Base-by-base conservation (phyloP, 768 basidiomycete genomes). In the Sarcodon sp. region DNA sequence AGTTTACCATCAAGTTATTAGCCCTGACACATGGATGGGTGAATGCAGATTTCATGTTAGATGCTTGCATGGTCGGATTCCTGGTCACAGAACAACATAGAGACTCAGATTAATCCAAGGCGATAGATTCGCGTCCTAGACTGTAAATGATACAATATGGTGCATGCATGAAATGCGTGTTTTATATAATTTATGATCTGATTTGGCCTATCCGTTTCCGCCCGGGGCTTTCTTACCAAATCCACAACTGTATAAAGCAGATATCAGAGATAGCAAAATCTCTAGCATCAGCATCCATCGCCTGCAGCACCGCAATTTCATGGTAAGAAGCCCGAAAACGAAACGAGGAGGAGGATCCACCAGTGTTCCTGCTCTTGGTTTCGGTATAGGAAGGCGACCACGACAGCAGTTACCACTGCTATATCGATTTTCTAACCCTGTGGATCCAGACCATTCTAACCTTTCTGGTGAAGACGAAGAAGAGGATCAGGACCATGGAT, bases 21-120 rank as follows among this genome's bases (percentile, higher is more conserved):
- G 94, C 85, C 43, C 65, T 76, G 18, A 97, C 93, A 0, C 94
- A 99, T 63, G 87, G 83, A 3, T 99, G 94, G 94, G 92, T 99
- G 33, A 97, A 90, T 55, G 78, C 75, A n/a, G 94, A 99, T 45
- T 83, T 83, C 56, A 96, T 98, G 89, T 70, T 99, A 16, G 93
- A 97, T 59, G 74, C 80, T 33, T 97, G 90, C 62, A 69, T 96
- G 43, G 85, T 99, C 35, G 94, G 94, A 12, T 87, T 96, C 57
- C 67, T 99, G 36, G 79, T 92, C 10, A 63, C 83, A 1, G 87
- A 90, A 55, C 75, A 79, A 31, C 65, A 69, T 33, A 61, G 66
- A 16, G 12, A 21, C 1, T 41, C 37, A 7, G 6, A 44, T 21
- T 47, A 32, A 31, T 9, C 21, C 21, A 27, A 27, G 21, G 21